These are phyloP conservation scores for Fomitopsis palustris DNA, from an alignment of 1,284 basidiomycete genomes.

Conservation along the genomic window DNA sequence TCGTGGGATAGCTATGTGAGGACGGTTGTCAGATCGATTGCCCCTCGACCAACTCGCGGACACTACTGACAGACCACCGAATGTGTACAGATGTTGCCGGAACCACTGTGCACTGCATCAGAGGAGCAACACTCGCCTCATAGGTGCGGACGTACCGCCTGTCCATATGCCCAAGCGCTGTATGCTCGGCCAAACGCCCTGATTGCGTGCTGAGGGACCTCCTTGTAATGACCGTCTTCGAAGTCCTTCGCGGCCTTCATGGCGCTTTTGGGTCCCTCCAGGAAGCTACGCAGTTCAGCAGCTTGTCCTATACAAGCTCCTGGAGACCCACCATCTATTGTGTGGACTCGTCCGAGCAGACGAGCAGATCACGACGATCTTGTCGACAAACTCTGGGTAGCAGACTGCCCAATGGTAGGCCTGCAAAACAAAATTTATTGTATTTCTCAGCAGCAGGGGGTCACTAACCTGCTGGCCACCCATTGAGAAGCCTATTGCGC, in stretches of 20 bases:
- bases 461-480: constrained; percentile 27
- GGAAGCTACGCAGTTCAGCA: constrained; percentile 24
- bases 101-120: constrained; percentile 27
- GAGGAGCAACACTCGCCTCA: background rate
- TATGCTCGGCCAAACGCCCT: constrained; percentile 35
- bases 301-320: background rate
- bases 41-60: background rate
- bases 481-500: constrained; percentile 31
- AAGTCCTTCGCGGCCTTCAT: constrained; percentile 34
- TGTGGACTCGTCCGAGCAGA: constrained; percentile 37
- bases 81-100: constrained; percentile 30
- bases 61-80: constrained; percentile 27
- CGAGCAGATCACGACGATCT: constrained; percentile 33
- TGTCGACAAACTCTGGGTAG: constrained; percentile 35
- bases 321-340: constrained; percentile 29
- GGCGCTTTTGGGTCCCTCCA: constrained; percentile 37
- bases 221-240: constrained; percentile 32
- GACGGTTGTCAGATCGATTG: background rate
- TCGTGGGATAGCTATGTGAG: background rate
- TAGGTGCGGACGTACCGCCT: constrained; percentile 22
- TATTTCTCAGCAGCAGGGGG: background rate
- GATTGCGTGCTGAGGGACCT: constrained; percentile 29
- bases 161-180: constrained; percentile 37
- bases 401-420: constrained; percentile 34
- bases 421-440: constrained; percentile 12